Evolutionary conservation across 305 asterid species (phyloP), one percentile per base, ranked within the genome.

Genomic region (Plantago rigida): DNA sequence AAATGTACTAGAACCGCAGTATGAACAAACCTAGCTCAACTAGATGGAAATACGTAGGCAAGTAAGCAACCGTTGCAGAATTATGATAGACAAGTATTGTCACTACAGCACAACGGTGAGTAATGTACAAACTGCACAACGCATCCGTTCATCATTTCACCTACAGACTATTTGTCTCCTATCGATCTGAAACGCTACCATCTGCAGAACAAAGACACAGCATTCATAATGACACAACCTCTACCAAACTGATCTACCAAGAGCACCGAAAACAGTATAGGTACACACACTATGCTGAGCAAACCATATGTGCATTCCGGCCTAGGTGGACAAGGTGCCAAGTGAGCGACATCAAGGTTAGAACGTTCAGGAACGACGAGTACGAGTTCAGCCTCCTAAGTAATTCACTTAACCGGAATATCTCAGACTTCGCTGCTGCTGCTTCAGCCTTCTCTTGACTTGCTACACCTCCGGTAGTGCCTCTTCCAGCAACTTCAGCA

Each of bases 301-400:
- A 68, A 3, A 42, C 13, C 0, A 60, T 3, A 29, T 68, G 67
- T 36, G 77, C 47, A 14, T 61, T 74, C n/a, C 68, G 78, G 41
- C 77, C 73, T 0, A 81, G 66, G 71, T 66, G 66, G 15, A 70
- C 72, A 1, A 78, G 79, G 66, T 78, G 87, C 78, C 79, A 74
- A 0, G 87, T 81, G 46, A 81, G 75, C 13, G 71, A 74, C 68
- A 68, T 65, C 3, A 81, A 81, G 6, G 81, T 65, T 22, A 57
- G 13, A 5, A 73, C 82, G 65, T 81, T 81, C 64, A 78, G 75
- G 56, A 76, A 64, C 14, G 87, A 81, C 13, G 87, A 78, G 24
- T 72, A 76, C 0, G 84, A 69, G 48, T 78, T 81, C 58, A 81
- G 67, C 76, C 68, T 67, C 62, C 62, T 68, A 1, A 81, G 72